A percentile compares a stretch with the other conserved stretches of the same genome.
These are phyloP conservation scores for Nymphaea colorata DNA, from an alignment of 164 flowering plant genomes.

Conservation along the genomic window DNA sequence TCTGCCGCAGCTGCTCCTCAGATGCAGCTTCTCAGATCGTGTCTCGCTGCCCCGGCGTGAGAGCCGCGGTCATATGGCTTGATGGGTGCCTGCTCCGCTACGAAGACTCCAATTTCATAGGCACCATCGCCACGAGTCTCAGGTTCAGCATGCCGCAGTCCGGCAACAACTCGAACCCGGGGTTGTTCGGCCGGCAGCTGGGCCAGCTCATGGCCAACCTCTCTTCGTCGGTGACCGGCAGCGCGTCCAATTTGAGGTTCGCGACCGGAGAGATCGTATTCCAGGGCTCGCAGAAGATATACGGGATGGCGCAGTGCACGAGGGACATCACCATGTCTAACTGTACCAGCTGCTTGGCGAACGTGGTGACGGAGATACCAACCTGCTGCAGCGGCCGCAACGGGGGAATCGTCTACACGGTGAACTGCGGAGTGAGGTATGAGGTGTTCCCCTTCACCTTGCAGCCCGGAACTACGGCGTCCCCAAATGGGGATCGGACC, in stretches of 20 bases:
- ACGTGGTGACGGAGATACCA: neutral
- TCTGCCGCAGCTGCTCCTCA: slow-evolving; percentile 7
- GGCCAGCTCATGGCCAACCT: slow-evolving; percentile 1
- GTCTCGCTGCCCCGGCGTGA: slow-evolving; percentile 10
- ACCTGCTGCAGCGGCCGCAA: slow-evolving; percentile 8
- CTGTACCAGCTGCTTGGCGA: slow-evolving; percentile 18
- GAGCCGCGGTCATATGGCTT: slow-evolving; percentile 11
- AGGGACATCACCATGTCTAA: slow-evolving; percentile 13
- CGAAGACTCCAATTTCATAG: slow-evolving; percentile 11
- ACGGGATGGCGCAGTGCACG: slow-evolving; percentile 28
- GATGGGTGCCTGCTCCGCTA: slow-evolving; percentile 23
- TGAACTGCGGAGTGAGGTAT: slow-evolving; percentile 23
- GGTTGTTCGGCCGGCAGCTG: too few species aligned
- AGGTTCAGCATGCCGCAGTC: neutral
- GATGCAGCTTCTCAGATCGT: slow-evolving; percentile 1
- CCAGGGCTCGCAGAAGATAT: slow-evolving; percentile 9
- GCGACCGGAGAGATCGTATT: slow-evolving; percentile 1
- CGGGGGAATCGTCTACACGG: slow-evolving; percentile 18
- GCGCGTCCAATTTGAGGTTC: slow-evolving; percentile 4
- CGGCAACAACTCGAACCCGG: slow-evolving; percentile 1
- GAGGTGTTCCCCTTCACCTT: slow-evolving; percentile 14
- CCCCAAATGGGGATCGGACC: too few species aligned
- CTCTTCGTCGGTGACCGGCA: neutral
- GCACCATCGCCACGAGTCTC: neutral
- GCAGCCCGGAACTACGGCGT: neutral